phyloP scores from a whole-genome alignment of 2,329 filamentous ascomycete genomes.

The Coleophoma eucalyptorum region DNA sequence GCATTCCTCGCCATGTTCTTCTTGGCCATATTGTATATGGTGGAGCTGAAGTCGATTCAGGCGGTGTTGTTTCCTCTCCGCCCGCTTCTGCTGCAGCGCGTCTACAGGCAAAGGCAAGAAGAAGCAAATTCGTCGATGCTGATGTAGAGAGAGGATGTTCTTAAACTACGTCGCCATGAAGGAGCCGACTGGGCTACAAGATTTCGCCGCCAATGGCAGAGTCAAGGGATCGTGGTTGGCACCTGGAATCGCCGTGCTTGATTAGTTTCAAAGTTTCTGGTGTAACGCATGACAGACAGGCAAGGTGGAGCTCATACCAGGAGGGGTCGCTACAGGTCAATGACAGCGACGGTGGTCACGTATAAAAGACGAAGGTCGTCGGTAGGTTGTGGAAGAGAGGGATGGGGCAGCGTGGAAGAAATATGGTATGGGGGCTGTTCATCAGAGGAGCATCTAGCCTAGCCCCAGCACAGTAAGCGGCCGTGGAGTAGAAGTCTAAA shows the following conservation, averaged over 20 bases:
- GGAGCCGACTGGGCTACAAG: background rate
- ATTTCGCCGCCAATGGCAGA: background rate
- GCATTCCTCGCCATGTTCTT: conserved; percentile 18
- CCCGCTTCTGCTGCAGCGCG: background rate
- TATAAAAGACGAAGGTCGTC: too few species aligned
- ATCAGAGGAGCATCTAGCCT: too few species aligned
- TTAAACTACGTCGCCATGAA: background rate
- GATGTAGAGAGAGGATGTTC: background rate
- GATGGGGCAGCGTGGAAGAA: too few species aligned
- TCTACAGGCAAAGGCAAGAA: too few species aligned
- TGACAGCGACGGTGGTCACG: too few species aligned
- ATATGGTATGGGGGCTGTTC: too few species aligned
- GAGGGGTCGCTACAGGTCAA: too few species aligned
- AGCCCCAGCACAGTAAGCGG: too few species aligned
- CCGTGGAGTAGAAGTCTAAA: too few species aligned
- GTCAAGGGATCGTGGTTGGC: background rate
- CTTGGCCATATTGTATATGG: conserved; percentile 20
- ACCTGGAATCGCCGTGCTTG: background rate
- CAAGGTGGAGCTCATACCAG: background rate
- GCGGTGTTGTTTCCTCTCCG: background rate
- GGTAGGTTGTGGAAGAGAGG: too few species aligned
- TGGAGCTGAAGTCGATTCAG: conserved; percentile 2
- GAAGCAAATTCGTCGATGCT: too few species aligned
- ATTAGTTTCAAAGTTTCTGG: background rate
- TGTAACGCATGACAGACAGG: background rate